A percentile compares a stretch with the other conserved stretches of the same genome.
Conservation (phyloP, 2,329 filamentous ascomycete species). For the Diaporthe vaccinii region DNA sequence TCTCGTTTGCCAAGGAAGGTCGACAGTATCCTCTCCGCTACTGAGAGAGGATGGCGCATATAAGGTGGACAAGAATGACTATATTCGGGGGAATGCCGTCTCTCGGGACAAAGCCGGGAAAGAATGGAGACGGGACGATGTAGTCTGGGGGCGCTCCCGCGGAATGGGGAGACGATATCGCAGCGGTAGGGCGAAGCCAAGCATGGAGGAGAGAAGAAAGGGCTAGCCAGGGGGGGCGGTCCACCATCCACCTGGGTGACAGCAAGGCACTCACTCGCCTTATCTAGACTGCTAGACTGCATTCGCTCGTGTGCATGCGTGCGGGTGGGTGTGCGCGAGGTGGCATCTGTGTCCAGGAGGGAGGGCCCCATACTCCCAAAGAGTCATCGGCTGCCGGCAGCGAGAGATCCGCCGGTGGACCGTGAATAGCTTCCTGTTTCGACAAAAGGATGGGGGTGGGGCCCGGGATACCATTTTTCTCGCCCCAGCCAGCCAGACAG, state of each 20-base stretch:
- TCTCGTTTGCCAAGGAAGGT: not conserved
- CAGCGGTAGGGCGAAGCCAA: slow-evolving; percentile 2
- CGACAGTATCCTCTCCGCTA: not conserved
- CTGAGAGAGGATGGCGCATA: slow-evolving; percentile 25
- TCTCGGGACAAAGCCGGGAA: not conserved
- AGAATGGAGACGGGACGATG: not conserved
- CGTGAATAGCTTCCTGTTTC: slow-evolving; percentile 10
- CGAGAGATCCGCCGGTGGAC: not conserved
- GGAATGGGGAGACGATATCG: not conserved
- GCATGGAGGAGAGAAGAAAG: not conserved
- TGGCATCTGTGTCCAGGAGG: not conserved
- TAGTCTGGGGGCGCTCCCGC: not conserved
- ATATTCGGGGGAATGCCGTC: slow-evolving; percentile 15
- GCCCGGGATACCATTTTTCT: not conserved
- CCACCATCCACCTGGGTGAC: not conserved
- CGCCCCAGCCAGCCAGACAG: slow-evolving; percentile 1
- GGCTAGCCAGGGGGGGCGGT: not conserved
- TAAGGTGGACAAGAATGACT: slow-evolving; percentile 3
- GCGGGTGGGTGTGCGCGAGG: not conserved
- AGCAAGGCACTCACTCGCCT: slow-evolving; percentile 30
- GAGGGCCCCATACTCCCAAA: not conserved
- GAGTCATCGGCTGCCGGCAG: slow-evolving; percentile 23
- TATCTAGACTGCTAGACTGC: slow-evolving; percentile 29
- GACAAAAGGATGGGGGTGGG: slow-evolving; percentile 5
- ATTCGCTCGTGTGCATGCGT: not conserved